These are phyloP conservation scores for Thinopyrum obtusiflorum DNA, from an alignment of 202 grass and related monocot species.

Conservation along the genomic window DNA sequence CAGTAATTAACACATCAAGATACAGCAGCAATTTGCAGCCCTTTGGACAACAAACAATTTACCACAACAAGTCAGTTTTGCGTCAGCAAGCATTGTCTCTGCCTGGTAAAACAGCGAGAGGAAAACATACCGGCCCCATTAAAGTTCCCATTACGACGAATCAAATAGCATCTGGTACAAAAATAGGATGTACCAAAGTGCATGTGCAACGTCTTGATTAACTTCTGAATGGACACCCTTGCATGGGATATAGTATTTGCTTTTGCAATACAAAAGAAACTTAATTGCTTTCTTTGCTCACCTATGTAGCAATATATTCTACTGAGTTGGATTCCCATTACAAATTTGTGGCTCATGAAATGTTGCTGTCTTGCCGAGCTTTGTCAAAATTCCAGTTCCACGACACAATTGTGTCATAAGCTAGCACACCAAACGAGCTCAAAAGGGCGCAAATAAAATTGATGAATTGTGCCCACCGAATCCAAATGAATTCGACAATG, in stretches of 20 bases:
- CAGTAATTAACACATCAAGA: background rate
- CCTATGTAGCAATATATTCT: conserved; percentile 29
- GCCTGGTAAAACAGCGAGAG: conserved; percentile 4
- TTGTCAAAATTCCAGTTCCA: background rate
- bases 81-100: background rate
- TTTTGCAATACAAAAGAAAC: conserved; percentile 40
- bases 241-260: conserved; percentile 14
- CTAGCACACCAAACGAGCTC: conserved; percentile 22
- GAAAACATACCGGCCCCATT: background rate
- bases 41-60: background rate
- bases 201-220: conserved; percentile 17
- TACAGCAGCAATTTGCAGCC: background rate
- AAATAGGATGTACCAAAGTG: conserved; percentile 5
- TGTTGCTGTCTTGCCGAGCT: background rate
- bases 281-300: conserved; percentile 24
- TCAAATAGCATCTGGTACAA: conserved; percentile 31
- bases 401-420: conserved; percentile 21
- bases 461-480: conserved; percentile 98
- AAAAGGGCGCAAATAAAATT: conserved; percentile 84
- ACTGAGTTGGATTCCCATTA: conserved; percentile 25
- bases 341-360: conserved; percentile 20
- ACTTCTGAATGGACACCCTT: conserved; percentile 8
- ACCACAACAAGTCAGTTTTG: background rate
- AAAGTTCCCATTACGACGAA: conserved; percentile 12
- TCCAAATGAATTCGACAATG: conserved; percentile 92